Evolutionary conservation across 2,329 filamentous ascomycete species (phyloP), one percentile per base, ranked within the genome.

Genomic region (Hymenotorrendiella dingleyae): DNA sequence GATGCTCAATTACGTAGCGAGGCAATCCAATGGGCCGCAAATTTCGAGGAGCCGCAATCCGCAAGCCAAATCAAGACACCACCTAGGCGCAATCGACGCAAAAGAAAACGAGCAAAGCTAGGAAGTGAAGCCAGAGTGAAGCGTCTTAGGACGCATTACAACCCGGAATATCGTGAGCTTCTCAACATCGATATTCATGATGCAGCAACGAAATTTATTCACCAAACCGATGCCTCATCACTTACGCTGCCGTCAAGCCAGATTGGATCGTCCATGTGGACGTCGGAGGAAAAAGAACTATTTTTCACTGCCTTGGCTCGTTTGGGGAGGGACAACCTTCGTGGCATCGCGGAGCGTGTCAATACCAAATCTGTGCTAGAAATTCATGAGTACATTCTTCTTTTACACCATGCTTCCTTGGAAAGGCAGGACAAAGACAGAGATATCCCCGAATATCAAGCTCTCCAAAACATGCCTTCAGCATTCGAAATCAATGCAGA

Each of bases 361-460:
- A 69, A 70, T 1, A 82, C 78, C 24, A 97, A 97, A 64, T 82
- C 79, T 45, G 74, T 79, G 50, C 59, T 83, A 7, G 88, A 96
- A 63, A 78, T 93, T 24, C 73, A 73, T 21, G 76, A 84, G 38
- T 89, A 89, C 58, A 61, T 94, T 4, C 56, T 68, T 6, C 61
- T 85, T 1, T 70, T 96, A 4, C 68, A 79, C 8, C 26, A 58
- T 64, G 17, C 65, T 70, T 28, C 67, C n/a, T 43, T 60, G 33
- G 6, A 27, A 46, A 16, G 38, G 50, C 6, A 36, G 4, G 11
- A 55, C 59, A 52, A 61, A 20, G 9, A 11, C 21, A 52, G 61
- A 20, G 9, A 11, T 16, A 4, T 24, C 7, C 17, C 37, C 19
- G 16, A 40, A 11, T 50, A 78, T 22, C 62, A 67, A 20, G 59